Base-by-base conservation (phyloP, 106 monocot species). In the Vanilla planifolia region DNA sequence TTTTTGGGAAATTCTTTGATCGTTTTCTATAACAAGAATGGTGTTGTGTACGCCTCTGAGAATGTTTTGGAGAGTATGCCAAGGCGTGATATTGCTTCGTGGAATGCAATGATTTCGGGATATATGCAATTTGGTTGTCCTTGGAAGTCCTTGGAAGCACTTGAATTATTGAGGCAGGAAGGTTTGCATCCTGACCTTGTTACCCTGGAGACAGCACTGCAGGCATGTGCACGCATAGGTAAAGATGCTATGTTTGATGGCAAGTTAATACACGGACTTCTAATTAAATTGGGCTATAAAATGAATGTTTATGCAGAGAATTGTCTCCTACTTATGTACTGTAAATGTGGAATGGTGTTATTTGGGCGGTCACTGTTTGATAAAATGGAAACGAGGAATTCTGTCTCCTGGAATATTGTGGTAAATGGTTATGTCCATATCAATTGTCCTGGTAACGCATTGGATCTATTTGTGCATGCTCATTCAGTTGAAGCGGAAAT, bases 31-130 rank as follows among this genome's bases (percentile, higher is more conserved):
- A 71, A 68, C 25, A 58, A 44, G 26, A 22, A 32, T 59, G 75
- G 63, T 16, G 52, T 61, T 34, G 15, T 75, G 50, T 16, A 44
- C 35, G 21, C 57, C 29, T 62, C 78, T 6, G 64, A 84, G 64
- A 48, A 15, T 3, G 15, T 79, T 6, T 84, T 84, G 43, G 59
- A 67, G 43, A 64, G 62, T 21, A 71, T 84, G 52, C 2, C 0
- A 5, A 39, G 6, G 17, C 58, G 75, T 44, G 67, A 84, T 61
- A 47, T 64, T 3, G 77, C 78, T 2, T 51, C 74, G 27, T 83
- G 74, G 78, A 83, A 83, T 68, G 70, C 66, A 22, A 78, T 84
- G 83, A 75, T 84, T 3, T 35, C 75, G 0, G 77, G 77, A 6
- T 74, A 71, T 40, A 26, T 17, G 2, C 39, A 47, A 34, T 66